A percentile compares a stretch with the other conserved stretches of the same genome.
Conservation (phyloP, 768 basidiomycete genomes). For the Phanerodontia chrysosporium region DNA sequence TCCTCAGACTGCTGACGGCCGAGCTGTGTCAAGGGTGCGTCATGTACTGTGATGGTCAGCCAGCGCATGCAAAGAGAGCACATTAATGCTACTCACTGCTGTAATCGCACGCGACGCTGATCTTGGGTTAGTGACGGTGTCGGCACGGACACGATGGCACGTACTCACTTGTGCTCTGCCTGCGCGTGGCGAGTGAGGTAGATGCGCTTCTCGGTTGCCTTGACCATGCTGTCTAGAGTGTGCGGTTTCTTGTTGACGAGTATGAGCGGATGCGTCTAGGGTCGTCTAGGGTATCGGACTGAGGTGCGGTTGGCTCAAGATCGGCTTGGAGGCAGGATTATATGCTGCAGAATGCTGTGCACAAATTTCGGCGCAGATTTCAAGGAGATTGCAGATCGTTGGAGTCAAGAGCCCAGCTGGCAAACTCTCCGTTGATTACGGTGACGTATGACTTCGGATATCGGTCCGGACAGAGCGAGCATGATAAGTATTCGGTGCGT, state of each 20-base stretch:
- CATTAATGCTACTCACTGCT: constrained; percentile 12
- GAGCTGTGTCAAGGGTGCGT: constrained; percentile 22
- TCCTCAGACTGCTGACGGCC: constrained; percentile 22
- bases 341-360: no score
- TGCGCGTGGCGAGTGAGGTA: constrained; percentile 26
- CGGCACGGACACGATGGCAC: background rate
- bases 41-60: constrained; percentile 16
- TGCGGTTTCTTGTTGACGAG: no score
- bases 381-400: no score
- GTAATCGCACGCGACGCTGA: constrained; percentile 23
- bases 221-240: constrained; percentile 9
- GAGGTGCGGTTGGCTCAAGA: no score
- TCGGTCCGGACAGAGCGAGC: no score
- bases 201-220: constrained; percentile 24
- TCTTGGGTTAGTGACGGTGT: background rate
- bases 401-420: no score
- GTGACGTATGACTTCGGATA: background rate
- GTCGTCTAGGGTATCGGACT: no score
- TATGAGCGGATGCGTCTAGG: no score
- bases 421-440: no score
- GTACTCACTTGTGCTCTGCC: constrained; percentile 26
- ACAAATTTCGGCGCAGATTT: no score
- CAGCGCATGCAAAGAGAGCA: background rate
- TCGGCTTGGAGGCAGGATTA: no score
- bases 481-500: no score